Conservation (phyloP, 2,329 filamentous ascomycete genomes). For the Fusarium sp. region DNA sequence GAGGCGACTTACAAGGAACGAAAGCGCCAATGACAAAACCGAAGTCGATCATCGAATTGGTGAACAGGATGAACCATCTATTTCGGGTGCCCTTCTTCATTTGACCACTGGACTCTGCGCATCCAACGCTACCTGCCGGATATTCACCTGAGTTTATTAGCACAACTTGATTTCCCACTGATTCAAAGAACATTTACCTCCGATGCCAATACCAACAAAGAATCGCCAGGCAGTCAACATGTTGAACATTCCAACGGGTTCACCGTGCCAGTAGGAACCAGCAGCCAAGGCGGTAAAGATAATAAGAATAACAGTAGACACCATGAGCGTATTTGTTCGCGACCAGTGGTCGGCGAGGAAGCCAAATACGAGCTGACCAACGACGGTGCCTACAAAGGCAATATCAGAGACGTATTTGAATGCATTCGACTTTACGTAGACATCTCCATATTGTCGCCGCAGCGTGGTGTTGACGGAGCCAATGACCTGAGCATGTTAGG, state of each 20-base stretch:
- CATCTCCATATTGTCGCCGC: constrained; percentile 71
- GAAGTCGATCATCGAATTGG: constrained; percentile 85
- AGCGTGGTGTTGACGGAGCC: constrained; percentile 88
- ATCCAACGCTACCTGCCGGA: constrained; percentile 84
- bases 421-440: constrained; percentile 77
- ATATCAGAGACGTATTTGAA: constrained; percentile 83
- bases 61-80: constrained; percentile 91
- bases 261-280: constrained; percentile 80
- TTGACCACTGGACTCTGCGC: constrained; percentile 85
- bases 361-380: constrained; percentile 85
- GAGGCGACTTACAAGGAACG: constrained; percentile 66
- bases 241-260: constrained; percentile 77
- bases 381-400: constrained; percentile 86
- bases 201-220: constrained; percentile 84
- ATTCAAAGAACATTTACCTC: constrained; percentile 57
- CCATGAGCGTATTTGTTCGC: constrained; percentile 82
- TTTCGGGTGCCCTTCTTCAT: constrained; percentile 85
- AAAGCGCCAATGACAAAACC: constrained; percentile 86
- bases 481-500: constrained; percentile 72
- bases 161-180: fast-evolving
- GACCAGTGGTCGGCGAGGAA: constrained; percentile 87
- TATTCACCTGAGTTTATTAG: constrained; percentile 66
- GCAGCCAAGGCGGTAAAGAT: constrained; percentile 84
- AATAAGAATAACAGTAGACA: constrained; percentile 85
- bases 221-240: constrained; percentile 85